Conservation (phyloP, 768 basidiomycete species). For the Glaciozyma martinii region DNA sequence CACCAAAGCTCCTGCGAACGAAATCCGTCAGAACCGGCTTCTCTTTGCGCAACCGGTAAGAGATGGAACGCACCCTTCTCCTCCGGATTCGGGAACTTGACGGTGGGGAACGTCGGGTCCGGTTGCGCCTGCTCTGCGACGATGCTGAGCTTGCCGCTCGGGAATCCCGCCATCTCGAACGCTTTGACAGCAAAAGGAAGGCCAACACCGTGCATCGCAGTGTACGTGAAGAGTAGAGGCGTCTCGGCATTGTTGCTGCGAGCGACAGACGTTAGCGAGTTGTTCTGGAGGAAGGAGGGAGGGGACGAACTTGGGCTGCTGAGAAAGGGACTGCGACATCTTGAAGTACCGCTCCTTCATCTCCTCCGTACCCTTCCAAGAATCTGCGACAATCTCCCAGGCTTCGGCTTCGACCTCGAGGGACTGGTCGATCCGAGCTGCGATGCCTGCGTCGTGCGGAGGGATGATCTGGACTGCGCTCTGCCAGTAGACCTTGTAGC, state of each 20-base stretch:
- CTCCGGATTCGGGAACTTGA: conserved; percentile 79
- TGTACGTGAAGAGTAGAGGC: conserved; percentile 63
- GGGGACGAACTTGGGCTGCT: conserved; percentile 4
- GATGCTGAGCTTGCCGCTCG: conserved; percentile 45
- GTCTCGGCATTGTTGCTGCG: conserved; percentile 39
- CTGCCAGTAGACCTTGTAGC: conserved; percentile 58
- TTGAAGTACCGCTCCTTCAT: conserved; percentile 56
- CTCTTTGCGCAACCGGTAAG: neutral
- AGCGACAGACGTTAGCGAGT: neutral
- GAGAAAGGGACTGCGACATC: conserved; percentile 38
- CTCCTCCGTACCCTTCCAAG: conserved; percentile 51
- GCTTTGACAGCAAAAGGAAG: conserved; percentile 54
- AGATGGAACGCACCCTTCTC: conserved; percentile 55
- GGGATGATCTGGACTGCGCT: conserved; percentile 57
- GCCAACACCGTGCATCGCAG: conserved; percentile 84
- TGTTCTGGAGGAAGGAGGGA: neutral
- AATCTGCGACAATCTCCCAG: conserved; percentile 40
- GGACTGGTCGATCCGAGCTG: conserved; percentile 54
- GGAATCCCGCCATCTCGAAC: conserved; percentile 54
- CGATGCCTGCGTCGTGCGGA: conserved; percentile 73
- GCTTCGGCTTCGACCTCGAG: conserved; percentile 47
- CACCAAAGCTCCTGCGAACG: neutral
- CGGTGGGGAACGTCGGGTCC: conserved; percentile 78
- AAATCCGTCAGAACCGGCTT: neutral
- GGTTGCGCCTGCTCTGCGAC: conserved; percentile 61